A percentile compares a stretch with the other conserved stretches of the same genome.
Evolutionary conservation across 495 filamentous ascomycete species (phyloP).

Genomic region (Patellaria atrata): DNA sequence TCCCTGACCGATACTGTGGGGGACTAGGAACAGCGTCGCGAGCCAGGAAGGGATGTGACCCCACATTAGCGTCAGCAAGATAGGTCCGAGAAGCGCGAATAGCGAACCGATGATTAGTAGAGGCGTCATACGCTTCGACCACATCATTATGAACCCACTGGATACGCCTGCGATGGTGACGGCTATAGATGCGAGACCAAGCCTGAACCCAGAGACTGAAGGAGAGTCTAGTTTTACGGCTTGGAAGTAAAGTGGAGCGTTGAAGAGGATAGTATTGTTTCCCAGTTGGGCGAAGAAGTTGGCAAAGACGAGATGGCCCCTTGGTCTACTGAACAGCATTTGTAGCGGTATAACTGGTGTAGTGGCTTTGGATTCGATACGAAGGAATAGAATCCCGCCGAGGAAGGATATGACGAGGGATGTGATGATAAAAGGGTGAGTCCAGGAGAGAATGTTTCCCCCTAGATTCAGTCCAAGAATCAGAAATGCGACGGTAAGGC

Average conservation of each 20-base stretch:
- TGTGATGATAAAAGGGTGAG: slow-evolving; percentile 50
- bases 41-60: slow-evolving; percentile 39
- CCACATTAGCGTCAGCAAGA: slow-evolving; percentile 36
- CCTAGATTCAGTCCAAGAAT: slow-evolving; percentile 65
- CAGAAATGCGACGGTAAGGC: slow-evolving; percentile 46
- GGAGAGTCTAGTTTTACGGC: slow-evolving; percentile 59
- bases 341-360: slow-evolving; percentile 60
- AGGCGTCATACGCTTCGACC: slow-evolving; percentile 47
- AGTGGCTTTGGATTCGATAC: slow-evolving; percentile 43
- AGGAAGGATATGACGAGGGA: slow-evolving; percentile 44
- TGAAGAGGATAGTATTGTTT: slow-evolving; percentile 58
- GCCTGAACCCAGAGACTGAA: slow-evolving; percentile 54
- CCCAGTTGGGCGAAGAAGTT: slow-evolving; percentile 53
- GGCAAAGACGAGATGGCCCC: slow-evolving; percentile 51
- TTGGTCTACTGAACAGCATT: slow-evolving; percentile 43
- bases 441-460: slow-evolving; percentile 63
- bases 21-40: slow-evolving; percentile 50
- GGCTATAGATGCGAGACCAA: slow-evolving; percentile 45
- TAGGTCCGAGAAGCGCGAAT: slow-evolving; percentile 40
- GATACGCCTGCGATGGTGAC: slow-evolving; percentile 44
- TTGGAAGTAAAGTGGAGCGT: slow-evolving; percentile 69
- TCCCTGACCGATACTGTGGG: slow-evolving; percentile 47
- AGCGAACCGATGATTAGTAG: slow-evolving; percentile 43
- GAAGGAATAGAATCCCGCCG: slow-evolving; percentile 43
- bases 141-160: slow-evolving; percentile 58